Evolutionary conservation across 2,329 filamentous ascomycete genomes (phyloP), one percentile per base, ranked within the genome.

Genomic region (Diaporthe ampelina): DNA sequence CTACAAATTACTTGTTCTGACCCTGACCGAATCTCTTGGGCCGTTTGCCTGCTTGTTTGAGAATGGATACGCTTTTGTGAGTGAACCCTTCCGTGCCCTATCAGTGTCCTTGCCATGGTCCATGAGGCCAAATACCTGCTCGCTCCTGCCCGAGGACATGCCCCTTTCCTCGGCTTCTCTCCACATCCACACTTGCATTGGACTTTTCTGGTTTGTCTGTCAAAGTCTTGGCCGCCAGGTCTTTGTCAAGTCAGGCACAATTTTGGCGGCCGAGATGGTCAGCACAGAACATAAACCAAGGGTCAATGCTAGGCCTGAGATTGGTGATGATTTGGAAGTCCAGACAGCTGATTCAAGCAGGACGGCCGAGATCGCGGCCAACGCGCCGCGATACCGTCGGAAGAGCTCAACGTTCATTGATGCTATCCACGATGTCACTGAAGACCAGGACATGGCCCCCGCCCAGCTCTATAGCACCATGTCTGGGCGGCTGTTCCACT

Each of bases 401-500:
- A 94, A 95, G 85, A 98, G 96, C 79, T 98, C 95, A 78, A 98
- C 95, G 50, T 98, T 97, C 83, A 95, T 98, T 80, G 97, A 98
- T 88, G 96, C 94, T 77, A 98, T 98, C 80, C 96, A 98, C 85
- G 96, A 98, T 87, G 89, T 97, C 71, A 91, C 94, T 11, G 93
- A 95, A 81, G 95, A 95, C 79, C 85, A 87, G 76, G 87, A 96
- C 79, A 91, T 97, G 90, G 97, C 97, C 7, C 97, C 97, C 40
- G 97, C 97, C 78, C 97, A 99, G 86, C 89, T 99, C 59, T 99
- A 99, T 86, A 98, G 95, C 83, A 99, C 97, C 70, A 97, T 98
- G 89, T 98, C 96, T 63, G 97, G 97, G 65, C 92, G 97, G 56
- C 91, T 99, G 40, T 99, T 99, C 83, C 97, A 99, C 84, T 98